Base-by-base conservation (phyloP, 805 yeast species). In the Candida quercuum region DNA sequence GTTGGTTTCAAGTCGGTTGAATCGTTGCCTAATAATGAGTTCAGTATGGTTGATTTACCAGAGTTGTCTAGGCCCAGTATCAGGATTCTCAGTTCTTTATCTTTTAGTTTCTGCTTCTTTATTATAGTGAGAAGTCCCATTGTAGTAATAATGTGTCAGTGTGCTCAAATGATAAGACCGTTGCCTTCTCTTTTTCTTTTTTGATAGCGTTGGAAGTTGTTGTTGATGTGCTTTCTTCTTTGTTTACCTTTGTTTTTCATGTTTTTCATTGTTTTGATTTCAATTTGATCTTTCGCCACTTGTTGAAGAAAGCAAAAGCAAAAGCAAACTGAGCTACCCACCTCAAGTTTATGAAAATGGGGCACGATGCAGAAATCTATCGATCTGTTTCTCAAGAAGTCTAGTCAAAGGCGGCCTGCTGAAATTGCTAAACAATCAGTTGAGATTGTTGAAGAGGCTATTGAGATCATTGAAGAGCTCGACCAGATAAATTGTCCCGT, bases 1-100 rank as follows among this genome's bases (percentile, higher is more conserved):
- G 98, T 89, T 0, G 98, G 97, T 9, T 86, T 72, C 6, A 88
- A 78, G n/a, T 64, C 64, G 7, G 56, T 49, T 6, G 72, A 67
- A 41, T 77, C 76, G 45, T 70, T 64, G 19, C 60, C 57, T 25
- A 82, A 64, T 13, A 86, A 53, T 15, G 66, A 54, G 40, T 78
- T 78, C 17, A 88, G 81, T 2, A 91, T 73, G 0, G 96, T 85
- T 3, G 96, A 84, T 57, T 89, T 89, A 2, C 98, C 98, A 1
- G 96, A 75, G 57, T 86, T 87, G 55, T 89, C 98, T 4, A 89
- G 72, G 0, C 98, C 98, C 48, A 89, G 70, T 40, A 86, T 68
- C 17, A 91, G 65, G 19, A 87, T 71, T 17, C 96, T 65, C 24
- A 85, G 61, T 57, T 88, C 95, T 38, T 69, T 67, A 47, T 86